Conservation (phyloP, 192 early-diverging fungal species). For the Coemansia sp. region DNA sequence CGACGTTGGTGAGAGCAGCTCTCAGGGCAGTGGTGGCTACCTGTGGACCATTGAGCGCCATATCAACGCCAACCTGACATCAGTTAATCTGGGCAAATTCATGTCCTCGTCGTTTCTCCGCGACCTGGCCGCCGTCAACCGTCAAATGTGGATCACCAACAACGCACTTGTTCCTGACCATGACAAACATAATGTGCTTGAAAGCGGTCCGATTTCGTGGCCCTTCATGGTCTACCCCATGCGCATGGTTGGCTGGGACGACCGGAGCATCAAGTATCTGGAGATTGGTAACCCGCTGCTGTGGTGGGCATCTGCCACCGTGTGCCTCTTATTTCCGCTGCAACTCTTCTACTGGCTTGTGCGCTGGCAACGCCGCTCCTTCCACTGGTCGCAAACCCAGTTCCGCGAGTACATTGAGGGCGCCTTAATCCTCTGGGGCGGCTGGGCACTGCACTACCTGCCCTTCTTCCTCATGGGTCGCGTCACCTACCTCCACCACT, state of each 20-base stretch:
- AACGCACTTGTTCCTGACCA: constrained; percentile 73
- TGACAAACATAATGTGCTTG: constrained; percentile 67
- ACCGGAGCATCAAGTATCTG: constrained; percentile 66
- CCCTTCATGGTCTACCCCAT: constrained; percentile 63
- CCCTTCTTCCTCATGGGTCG: constrained; percentile 80
- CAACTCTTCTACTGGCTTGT: constrained; percentile 54
- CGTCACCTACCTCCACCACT: constrained; percentile 76
- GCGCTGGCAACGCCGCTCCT: constrained; percentile 40
- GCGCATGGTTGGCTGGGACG: constrained; percentile 72
- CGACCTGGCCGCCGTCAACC: constrained; percentile 65
- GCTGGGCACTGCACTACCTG: constrained; percentile 72
- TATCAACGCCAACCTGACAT: constrained; percentile 67
- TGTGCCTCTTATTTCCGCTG: constrained; percentile 30
- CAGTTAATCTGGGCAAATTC: constrained; percentile 61
- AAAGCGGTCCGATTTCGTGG: constrained; percentile 64
- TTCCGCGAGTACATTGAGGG: constrained; percentile 63
- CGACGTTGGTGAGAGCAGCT: constrained; percentile 33
- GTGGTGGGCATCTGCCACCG: constrained; percentile 51
- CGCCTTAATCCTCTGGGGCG: constrained; percentile 57
- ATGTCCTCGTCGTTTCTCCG: constrained; percentile 56
- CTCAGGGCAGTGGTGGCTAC: constrained; percentile 11
- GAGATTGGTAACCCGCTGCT: constrained; percentile 69
- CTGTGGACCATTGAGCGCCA: constrained; percentile 95
- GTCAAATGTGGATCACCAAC: constrained; percentile 79
- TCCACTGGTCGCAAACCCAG: constrained; percentile 40